Conservation (phyloP, 306 rosid genomes). For the Parietaria judaica region DNA sequence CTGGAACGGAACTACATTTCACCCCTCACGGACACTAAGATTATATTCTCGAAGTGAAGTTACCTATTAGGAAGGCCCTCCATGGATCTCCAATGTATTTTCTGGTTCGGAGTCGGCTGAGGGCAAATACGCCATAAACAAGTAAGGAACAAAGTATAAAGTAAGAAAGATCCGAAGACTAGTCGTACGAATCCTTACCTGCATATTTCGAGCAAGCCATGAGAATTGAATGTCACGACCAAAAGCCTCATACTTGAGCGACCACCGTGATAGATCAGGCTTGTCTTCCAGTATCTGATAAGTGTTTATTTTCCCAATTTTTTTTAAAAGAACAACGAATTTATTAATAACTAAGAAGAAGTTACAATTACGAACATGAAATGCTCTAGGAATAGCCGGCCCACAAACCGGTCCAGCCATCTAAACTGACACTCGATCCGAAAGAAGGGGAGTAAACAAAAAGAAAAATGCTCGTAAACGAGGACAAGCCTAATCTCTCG, state of each 20-base stretch:
- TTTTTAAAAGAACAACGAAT: no score
- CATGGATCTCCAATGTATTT: slow-evolving; percentile 90
- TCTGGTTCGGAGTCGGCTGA: slow-evolving; percentile 85
- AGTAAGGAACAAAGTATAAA: not conserved
- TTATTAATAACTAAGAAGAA: no score
- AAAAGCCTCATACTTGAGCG: slow-evolving; percentile 78
- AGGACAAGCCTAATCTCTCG: not conserved
- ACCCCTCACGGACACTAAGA: no score
- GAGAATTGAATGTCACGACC: slow-evolving; percentile 75
- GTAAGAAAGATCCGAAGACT: not conserved
- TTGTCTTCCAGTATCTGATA: slow-evolving; percentile 71
- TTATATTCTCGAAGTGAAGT: not conserved
- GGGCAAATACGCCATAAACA: not conserved
- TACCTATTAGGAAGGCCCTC: slow-evolving; percentile 97
- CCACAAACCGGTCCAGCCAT: no score
- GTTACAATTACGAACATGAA: no score
- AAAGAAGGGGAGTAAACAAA: not conserved
- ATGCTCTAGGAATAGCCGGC: no score
- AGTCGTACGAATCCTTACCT: slow-evolving; percentile 45
- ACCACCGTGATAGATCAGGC: slow-evolving; percentile 88
- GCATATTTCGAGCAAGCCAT: slow-evolving; percentile 97
- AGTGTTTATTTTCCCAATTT: not conserved
- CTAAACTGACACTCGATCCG: no score
- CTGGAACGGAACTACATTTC: not conserved
- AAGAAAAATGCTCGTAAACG: not conserved